A percentile compares a stretch with the other conserved stretches of the same genome.
phyloP scores from a whole-genome alignment of 257 asterid species.

The Penstemon newberryi region DNA sequence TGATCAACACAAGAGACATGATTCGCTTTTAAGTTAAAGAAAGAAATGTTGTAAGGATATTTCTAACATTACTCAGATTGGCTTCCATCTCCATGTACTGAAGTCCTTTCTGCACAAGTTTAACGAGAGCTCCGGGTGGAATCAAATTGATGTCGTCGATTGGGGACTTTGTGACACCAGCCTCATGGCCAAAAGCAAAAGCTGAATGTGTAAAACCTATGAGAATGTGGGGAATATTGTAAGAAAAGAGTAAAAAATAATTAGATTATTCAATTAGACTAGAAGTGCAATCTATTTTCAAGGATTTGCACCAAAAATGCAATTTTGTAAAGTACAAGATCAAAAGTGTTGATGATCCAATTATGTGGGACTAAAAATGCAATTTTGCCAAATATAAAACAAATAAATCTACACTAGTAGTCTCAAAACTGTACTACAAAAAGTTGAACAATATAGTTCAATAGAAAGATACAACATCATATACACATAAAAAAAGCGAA shows the following conservation, averaged over 20 bases:
- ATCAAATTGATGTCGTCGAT: conserved; percentile 33
- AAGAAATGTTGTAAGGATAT: not conserved
- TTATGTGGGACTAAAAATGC: too few species aligned
- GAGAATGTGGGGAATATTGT: not conserved
- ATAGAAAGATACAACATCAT: not conserved
- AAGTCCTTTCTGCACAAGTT: conserved; percentile 47
- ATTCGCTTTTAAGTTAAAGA: not conserved
- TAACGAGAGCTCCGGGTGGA: conserved; percentile 47
- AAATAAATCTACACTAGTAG: too few species aligned
- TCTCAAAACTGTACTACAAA: not conserved
- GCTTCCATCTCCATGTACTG: conserved; percentile 50
- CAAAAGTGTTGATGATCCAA: too few species aligned
- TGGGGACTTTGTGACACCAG: conserved; percentile 32
- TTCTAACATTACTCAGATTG: conserved; percentile 43
- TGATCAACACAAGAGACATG: conserved; percentile 7
- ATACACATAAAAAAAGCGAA: not conserved
- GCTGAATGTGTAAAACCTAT: conserved; percentile 46
- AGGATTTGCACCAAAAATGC: too few species aligned
- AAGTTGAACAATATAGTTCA: not conserved
- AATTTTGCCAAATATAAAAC: too few species aligned
- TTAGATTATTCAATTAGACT: too few species aligned
- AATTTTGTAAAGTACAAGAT: too few species aligned
- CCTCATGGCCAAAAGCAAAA: conserved; percentile 45
- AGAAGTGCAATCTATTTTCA: too few species aligned
- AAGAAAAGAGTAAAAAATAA: too few species aligned